Evolutionary conservation across 2,329 filamentous ascomycete genomes (phyloP).

Genomic region (Exserohilum rostratum): DNA sequence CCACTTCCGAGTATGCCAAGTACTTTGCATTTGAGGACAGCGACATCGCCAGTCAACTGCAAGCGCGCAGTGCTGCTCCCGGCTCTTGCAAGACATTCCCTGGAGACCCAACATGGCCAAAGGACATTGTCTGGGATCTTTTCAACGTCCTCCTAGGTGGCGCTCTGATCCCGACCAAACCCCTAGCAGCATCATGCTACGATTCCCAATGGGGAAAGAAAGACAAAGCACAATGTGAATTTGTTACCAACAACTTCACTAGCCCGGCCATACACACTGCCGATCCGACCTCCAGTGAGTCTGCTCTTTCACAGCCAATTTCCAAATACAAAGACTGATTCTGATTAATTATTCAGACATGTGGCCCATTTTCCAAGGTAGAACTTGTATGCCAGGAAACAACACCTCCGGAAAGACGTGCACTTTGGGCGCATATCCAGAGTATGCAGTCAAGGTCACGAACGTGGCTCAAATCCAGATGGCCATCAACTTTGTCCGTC

Average conservation of each 20-base stretch:
- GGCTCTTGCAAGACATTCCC: conserved; percentile 24
- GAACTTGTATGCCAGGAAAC: conserved; percentile 33
- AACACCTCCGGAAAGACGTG: conserved; percentile 29
- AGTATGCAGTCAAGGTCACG: conserved; percentile 32
- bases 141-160: conserved; percentile 21
- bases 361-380: conserved; percentile 35
- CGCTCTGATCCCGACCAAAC: conserved; percentile 20
- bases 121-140: conserved; percentile 16
- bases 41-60: background rate
- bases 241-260: conserved; percentile 15
- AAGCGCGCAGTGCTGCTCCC: background rate
- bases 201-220: conserved; percentile 17
- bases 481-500: conserved; percentile 37
- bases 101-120: conserved; percentile 22
- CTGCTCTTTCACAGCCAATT: background rate
- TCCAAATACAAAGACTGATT: background rate
- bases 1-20: background rate
- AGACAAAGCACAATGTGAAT: conserved; percentile 11
- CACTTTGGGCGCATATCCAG: conserved; percentile 35
- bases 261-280: conserved; percentile 36
- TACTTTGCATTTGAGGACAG: conserved; percentile 8
- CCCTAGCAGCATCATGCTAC: conserved; percentile 27
- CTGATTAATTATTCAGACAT: conserved; percentile 11
- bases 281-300: conserved; percentile 10
- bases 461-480: conserved; percentile 35